Base-by-base conservation (phyloP, 306 rosid genomes). In the Sophora flavescens region DNA sequence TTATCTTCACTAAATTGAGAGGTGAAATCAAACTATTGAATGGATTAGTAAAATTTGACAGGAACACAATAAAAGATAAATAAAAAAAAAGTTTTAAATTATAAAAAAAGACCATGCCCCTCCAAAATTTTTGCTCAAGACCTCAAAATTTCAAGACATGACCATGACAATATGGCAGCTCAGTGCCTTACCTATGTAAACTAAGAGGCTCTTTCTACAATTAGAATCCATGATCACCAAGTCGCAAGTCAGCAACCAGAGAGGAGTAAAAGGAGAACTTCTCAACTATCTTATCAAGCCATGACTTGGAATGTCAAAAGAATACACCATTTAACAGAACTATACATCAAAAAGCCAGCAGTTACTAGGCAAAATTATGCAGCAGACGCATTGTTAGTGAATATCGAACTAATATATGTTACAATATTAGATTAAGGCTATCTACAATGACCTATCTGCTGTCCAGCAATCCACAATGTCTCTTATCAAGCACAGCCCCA, bases 341-440 rank as follows among this genome's bases (percentile, higher is more conserved):
- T 72, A 72, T 33, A 80, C 66, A 67, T 48, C 61, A 61, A 30
- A 54, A 60, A 79, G 48, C 48, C 56, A 45, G 48, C 74, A 68
- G 53, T 56, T 76, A 80, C 70, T 12, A 17, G 54, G 13, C 70
- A 76, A 74, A 74, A 79, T 28, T 33, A 76, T 68, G 72, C 50
- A 62, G 54, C 57, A 76, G 57, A 60, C 50, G 9, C 61, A 38
- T 64, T 22, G 35, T 12, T 26, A 70, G 67, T 12, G 66, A 66
- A 72, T 53, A 72, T 33, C 50, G 54, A 59, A 47, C 79, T 65
- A 15, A 53, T 13, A 58, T 35, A 78, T 57, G 47, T 3, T 30
- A 30, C 32, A 30, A 30, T 30, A 30, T 30, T 16, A 14, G 32
- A 30, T 52, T 38, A 38, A 50, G 56, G 64, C 63, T 60, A 63